Evolutionary conservation across 2,329 filamentous ascomycete genomes (phyloP), one percentile per base, ranked within the genome.

Genomic region (Graphilbum ipis-grandicollis): DNA sequence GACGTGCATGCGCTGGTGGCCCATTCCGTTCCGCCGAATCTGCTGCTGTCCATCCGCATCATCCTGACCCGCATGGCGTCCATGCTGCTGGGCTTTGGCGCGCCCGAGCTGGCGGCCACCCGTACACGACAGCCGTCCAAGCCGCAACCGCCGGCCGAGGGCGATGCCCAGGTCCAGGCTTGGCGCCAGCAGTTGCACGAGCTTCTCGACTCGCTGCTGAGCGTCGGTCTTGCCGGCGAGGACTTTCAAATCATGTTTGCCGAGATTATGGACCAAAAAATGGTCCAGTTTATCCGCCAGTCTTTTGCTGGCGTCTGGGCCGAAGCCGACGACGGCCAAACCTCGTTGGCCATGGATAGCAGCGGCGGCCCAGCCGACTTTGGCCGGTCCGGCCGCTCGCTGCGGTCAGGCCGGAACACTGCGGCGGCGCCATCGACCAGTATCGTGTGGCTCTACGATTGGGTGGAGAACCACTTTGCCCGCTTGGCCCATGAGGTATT

Each of bases 231-330:
- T 15, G 74, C 74, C 1, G 77, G 76, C 19, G 74, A 80, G 47
- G 63, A 60, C 34, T 79, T 80, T 36, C 75, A 84, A 48, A 66
- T 78, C 22, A 60, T 79, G 26, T 77, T 84, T 47, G 80, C 78
- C 14, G 73, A 79, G 51, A 65, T 79, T 19, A 75, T 84, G 63
- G 67, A 83, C 49, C 57, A 58, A 26, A 62, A 76, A 40, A 73
- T 85, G 62, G 64, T 65, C 31, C 59, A 66, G 12, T 79, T 76
- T 46, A 68, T 85, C 30, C 58, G 59, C 29, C 60, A 63, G 34
- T 68, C 67, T 7, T 83, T 75, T 48, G 62, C 71, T 39, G 70
- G 75, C 3, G 63, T 74, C 34, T 85, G 79, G 72, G 45, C 47
- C n/a, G 46, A 51, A 43, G 12, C 17, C 19, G 25, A 13, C 10